These are phyloP conservation scores for Sarocladium kiliense DNA, from an alignment of 2,329 filamentous ascomycete genomes.

Conservation along the genomic window DNA sequence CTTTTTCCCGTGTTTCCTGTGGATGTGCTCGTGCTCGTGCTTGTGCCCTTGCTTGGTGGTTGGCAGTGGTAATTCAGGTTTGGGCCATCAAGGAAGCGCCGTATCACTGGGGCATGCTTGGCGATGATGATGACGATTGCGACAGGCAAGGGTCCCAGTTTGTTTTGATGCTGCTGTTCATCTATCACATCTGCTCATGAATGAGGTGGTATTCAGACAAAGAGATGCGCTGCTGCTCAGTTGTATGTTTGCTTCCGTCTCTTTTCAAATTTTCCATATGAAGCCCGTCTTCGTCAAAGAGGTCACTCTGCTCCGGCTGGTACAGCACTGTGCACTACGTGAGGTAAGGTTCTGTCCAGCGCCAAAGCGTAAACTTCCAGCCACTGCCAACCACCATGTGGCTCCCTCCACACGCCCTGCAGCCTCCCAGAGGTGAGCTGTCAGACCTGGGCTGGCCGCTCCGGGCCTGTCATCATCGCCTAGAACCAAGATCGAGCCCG, in stretches of 20 bases:
- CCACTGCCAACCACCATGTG: background rate
- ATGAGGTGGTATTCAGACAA: too few relatives aligned
- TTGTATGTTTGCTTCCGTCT: too few relatives aligned
- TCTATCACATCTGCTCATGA: too few relatives aligned
- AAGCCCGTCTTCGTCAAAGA: too few relatives aligned
- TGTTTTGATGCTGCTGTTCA: too few relatives aligned
- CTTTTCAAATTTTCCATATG: too few relatives aligned
- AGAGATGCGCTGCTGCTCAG: too few relatives aligned
- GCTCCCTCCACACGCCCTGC: background rate
- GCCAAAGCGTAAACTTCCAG: background rate
- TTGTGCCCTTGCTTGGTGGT: background rate
- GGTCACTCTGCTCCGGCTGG: too few relatives aligned
- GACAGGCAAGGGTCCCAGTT: too few relatives aligned
- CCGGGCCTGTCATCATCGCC: too few relatives aligned
- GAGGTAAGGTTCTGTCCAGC: background rate
- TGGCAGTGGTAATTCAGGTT: conserved; percentile 5
- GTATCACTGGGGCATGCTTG: background rate
- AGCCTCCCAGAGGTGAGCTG: background rate
- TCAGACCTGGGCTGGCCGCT: background rate
- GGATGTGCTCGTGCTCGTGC: background rate
- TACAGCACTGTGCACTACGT: too few relatives aligned
- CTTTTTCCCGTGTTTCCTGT: background rate
- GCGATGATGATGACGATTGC: conserved; percentile 8
- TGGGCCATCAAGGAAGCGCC: conserved; percentile 5
- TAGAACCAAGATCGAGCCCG: background rate